phyloP scores from a whole-genome alignment of 768 basidiomycete species.

The Wakefieldia striispora region DNA sequence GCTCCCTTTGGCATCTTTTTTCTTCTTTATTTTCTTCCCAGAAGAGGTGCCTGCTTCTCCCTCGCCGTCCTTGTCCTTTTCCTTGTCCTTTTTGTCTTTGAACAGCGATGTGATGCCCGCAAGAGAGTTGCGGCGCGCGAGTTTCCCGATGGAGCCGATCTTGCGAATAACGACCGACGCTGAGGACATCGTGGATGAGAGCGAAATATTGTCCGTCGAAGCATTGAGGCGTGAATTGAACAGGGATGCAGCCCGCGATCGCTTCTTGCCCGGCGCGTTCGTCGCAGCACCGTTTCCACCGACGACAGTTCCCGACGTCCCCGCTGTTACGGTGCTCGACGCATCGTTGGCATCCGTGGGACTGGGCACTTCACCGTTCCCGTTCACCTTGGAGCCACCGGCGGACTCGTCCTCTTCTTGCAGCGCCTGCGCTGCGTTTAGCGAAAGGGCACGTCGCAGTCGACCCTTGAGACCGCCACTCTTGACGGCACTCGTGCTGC shows the following conservation, averaged over 20 bases:
- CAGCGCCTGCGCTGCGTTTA: slow-evolving; percentile 57
- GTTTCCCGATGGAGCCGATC: slow-evolving; percentile 85
- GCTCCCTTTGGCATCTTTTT: slow-evolving; percentile 60
- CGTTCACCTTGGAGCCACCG: slow-evolving; percentile 27
- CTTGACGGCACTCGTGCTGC: slow-evolving; percentile 38
- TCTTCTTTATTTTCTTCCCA: slow-evolving; percentile 48
- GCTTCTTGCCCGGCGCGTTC: slow-evolving; percentile 54
- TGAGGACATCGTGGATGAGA: slow-evolving; percentile 90
- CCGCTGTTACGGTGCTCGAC: slow-evolving; percentile 39
- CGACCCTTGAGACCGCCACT: slow-evolving; percentile 75
- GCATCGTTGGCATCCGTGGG: slow-evolving; percentile 29
- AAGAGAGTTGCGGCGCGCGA: slow-evolving; percentile 84
- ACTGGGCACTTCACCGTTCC: slow-evolving; percentile 25
- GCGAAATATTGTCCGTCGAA: slow-evolving; percentile 92
- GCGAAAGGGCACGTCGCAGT: slow-evolving; percentile 68
- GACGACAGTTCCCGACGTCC: slow-evolving; percentile 23
- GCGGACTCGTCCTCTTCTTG: slow-evolving; percentile 40
- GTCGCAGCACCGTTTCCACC: slow-evolving; percentile 20
- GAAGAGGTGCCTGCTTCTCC: slow-evolving; percentile 24
- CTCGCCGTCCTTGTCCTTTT: slow-evolving; percentile 39
- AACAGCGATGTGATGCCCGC: slow-evolving; percentile 92
- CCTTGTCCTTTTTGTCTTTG: slow-evolving; percentile 72
- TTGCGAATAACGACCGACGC: slow-evolving; percentile 97
- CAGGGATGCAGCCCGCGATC: slow-evolving; percentile 66
- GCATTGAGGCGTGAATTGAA: slow-evolving; percentile 89